Evolutionary conservation across 257 asterid species (phyloP).

Genomic region (Solanum medicagineum): DNA sequence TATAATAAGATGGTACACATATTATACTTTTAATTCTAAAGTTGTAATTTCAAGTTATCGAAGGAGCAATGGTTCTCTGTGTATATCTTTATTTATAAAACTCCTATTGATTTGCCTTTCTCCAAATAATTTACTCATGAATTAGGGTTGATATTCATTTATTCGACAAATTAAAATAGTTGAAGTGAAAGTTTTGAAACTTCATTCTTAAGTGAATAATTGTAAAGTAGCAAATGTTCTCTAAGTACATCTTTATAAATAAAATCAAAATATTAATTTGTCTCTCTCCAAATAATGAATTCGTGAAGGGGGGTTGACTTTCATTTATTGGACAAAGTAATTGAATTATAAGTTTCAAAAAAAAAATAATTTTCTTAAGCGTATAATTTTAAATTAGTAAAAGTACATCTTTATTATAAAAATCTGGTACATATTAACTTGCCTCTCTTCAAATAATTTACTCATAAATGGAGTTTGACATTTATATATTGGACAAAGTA

Average conservation of each 20-base stretch:
- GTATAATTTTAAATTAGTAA: too few relatives aligned
- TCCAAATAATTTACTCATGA: not conserved
- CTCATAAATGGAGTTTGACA: not conserved
- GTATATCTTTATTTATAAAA: too few relatives aligned
- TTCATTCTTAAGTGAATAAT: not conserved
- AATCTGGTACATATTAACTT: not conserved
- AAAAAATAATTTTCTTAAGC: not conserved
- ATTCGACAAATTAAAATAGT: not conserved
- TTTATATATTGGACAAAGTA: not conserved
- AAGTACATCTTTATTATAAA: not conserved
- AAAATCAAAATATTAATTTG: too few relatives aligned
- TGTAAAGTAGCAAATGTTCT: too few relatives aligned
- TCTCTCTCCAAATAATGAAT: too few relatives aligned
- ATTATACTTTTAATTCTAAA: too few relatives aligned
- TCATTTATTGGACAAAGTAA: not conserved
- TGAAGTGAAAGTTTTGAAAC: not conserved
- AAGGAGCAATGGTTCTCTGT: too few relatives aligned
- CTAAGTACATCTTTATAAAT: too few relatives aligned
- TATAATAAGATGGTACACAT: too few relatives aligned
- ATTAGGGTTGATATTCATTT: not conserved
- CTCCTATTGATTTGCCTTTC: not conserved
- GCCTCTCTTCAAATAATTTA: not conserved
- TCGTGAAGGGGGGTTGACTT: too few relatives aligned
- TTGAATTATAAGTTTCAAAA: too few relatives aligned
- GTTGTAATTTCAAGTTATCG: too few relatives aligned